Base-by-base conservation (phyloP, 164 flowering plant species). In the Nymphaea colorata region DNA sequence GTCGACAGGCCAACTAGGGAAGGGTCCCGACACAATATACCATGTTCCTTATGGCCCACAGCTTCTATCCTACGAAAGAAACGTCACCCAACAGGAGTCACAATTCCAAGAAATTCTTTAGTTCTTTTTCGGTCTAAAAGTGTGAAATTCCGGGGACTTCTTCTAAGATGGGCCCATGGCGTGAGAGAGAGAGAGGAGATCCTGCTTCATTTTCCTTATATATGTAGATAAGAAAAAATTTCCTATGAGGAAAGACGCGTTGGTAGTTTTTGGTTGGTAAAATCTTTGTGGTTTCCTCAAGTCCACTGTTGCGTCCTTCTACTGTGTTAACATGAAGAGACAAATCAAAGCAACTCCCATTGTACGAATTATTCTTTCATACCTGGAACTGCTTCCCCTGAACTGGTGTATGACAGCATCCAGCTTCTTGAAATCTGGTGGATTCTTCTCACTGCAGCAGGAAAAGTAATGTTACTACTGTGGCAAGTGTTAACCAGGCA, bases 351-450 rank as follows among this genome's bases (percentile, higher is more conserved):
- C 36, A 25, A 25, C 36, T 25, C 36, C 36, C 36, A 25, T 25
- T 25, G 36, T 25, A 25, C 1, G 36, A 25, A 25, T 25, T 25
- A 25, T 25, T 25, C 36, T 25, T 25, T 25, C 36, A 25, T 25
- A 84, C 91, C 91, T 87, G 64, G 89, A 83, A 72, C 86, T 81
- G 75, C 89, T 87, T 6, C 92, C 92, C 76, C 85, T 87, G 76
- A 85, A 68, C 69, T 84, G 87, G 66, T 87, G 92, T 71, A 85
- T 84, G 74, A 78, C 76, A 4, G 81, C 71, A 77, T 85, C 92
- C n/a, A 87, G 76, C 72, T 59, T 82, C 44, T 51, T 80, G 77
- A 79, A 82, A 67, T 87, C 89, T 17, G 81, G 25, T 0, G 74
- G 70, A 16, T 42, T 51, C 63, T 64, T 64, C 64, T 76, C 65